Conservation (phyloP, 2,329 filamentous ascomycete genomes). For the Cephalotrichum gorgonifer region DNA sequence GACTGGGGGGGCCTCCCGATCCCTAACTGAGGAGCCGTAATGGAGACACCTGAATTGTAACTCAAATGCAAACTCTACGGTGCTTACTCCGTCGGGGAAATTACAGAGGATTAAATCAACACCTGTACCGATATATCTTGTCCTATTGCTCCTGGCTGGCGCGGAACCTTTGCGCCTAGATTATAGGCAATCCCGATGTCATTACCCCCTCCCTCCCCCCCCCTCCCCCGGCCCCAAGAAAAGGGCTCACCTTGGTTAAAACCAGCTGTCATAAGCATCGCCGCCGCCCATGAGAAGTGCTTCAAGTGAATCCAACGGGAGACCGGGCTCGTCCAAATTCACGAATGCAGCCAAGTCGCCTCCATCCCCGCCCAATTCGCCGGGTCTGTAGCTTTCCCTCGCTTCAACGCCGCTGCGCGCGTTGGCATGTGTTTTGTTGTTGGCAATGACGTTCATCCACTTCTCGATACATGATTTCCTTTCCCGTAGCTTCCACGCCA, state of each 20-base stretch:
- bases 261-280: constrained; percentile 6
- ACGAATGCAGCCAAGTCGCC: constrained; percentile 5
- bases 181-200: too few species aligned
- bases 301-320: constrained; percentile 7
- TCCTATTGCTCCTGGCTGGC: too few species aligned
- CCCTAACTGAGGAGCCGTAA: too few species aligned
- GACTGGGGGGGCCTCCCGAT: too few species aligned
- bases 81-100: too few species aligned
- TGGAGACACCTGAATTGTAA: too few species aligned
- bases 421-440: constrained; percentile 4
- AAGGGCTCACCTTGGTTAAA: neutral
- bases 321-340: constrained; percentile 3
- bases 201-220: too few species aligned
- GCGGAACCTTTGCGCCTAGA: too few species aligned
- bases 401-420: constrained; percentile 1
- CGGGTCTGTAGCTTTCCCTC: neutral
- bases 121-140: too few species aligned
- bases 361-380: neutral
- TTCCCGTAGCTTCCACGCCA: constrained; percentile 8
- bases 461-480: constrained; percentile 7
- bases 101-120: too few species aligned
- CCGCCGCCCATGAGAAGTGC: constrained; percentile 4
- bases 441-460: constrained; percentile 6
- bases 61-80: too few species aligned
- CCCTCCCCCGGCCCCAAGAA: constrained; percentile 12